A percentile compares a stretch with the other conserved stretches of the same genome.
phyloP scores from a whole-genome alignment of 306 rosid genomes.

The Alnus rubra region DNA sequence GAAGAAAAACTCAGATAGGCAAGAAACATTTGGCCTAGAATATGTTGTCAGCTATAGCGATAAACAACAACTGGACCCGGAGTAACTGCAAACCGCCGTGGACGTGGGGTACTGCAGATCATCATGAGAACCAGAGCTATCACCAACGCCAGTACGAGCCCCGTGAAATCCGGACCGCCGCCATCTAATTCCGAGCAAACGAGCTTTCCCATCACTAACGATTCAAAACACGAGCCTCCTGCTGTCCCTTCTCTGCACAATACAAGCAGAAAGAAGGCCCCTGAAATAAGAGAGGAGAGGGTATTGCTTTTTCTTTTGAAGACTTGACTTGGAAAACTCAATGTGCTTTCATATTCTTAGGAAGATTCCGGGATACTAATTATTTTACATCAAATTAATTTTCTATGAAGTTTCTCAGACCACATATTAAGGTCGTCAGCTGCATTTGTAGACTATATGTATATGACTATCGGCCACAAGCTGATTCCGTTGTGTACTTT shows the following conservation, averaged over 20 bases:
- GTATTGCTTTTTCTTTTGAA: neutral
- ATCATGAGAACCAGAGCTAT: constrained; percentile 38
- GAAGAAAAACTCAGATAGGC: neutral
- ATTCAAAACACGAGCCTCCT: neutral
- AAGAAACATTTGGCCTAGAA: neutral
- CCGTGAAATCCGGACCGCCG: constrained; percentile 20
- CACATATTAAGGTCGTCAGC: neutral
- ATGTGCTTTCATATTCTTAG: no score
- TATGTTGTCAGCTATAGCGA: constrained; percentile 19
- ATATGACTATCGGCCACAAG: no score
- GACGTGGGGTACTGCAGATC: constrained; percentile 33
- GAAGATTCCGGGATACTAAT: neutral
- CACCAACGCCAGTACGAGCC: constrained; percentile 31
- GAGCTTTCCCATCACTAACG: constrained; percentile 44
- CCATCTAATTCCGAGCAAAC: constrained; percentile 27
- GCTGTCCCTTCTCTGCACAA: constrained; percentile 5
- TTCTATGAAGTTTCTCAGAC: neutral
- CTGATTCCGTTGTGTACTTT: no score
- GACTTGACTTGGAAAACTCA: neutral
- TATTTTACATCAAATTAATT: neutral
- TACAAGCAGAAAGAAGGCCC: neutral
- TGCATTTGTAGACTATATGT: no score
- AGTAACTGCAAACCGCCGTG: neutral
- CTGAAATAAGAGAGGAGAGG: neutral
- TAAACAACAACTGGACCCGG: constrained; percentile 22